Evolutionary conservation across 1,284 basidiomycete species (phyloP).

Genomic region (Trichosporon coremiiforme): DNA sequence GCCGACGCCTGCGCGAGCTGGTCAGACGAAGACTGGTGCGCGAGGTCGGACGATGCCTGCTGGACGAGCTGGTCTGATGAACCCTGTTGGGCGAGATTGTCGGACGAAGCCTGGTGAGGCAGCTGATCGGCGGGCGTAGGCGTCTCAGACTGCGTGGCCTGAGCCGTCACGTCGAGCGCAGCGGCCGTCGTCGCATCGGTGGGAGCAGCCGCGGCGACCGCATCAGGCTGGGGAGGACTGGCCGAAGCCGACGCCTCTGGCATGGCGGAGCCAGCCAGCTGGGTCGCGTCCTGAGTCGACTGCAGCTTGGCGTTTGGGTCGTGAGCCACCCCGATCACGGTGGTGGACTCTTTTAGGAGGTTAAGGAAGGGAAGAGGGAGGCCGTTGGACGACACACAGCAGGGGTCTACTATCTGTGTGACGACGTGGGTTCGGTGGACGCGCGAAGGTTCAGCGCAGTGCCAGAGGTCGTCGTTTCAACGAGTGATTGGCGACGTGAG

Average conservation of each 20-base stretch:
- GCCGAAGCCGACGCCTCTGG: slow-evolving; percentile 13
- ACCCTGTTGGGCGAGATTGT: not conserved
- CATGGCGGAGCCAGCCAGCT: slow-evolving; percentile 10
- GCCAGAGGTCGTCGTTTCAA: not conserved
- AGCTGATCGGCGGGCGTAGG: slow-evolving; percentile 4
- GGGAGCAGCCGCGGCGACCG: not conserved
- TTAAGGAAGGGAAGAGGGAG: not conserved
- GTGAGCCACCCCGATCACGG: slow-evolving; percentile 14
- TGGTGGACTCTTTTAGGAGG: not conserved
- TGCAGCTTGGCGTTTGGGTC: slow-evolving; percentile 10
- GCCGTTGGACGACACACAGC: not conserved
- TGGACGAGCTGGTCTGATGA: not conserved
- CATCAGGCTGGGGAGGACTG: slow-evolving; percentile 10
- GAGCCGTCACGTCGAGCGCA: not conserved
- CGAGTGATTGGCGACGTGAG: not conserved
- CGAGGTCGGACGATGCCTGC: not conserved
- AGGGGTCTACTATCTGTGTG: not conserved
- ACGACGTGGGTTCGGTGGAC: not conserved
- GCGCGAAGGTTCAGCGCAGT: not conserved
- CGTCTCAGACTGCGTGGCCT: slow-evolving; percentile 4
- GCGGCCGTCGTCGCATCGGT: not conserved
- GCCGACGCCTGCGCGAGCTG: not conserved
- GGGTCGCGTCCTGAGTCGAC: slow-evolving; percentile 14
- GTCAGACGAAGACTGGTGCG: not conserved
- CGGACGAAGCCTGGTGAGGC: slow-evolving; percentile 8